These are phyloP conservation scores for Ophiocordyceps camponoti-floridani DNA, from an alignment of 2,329 filamentous ascomycete species.

Conservation along the genomic window DNA sequence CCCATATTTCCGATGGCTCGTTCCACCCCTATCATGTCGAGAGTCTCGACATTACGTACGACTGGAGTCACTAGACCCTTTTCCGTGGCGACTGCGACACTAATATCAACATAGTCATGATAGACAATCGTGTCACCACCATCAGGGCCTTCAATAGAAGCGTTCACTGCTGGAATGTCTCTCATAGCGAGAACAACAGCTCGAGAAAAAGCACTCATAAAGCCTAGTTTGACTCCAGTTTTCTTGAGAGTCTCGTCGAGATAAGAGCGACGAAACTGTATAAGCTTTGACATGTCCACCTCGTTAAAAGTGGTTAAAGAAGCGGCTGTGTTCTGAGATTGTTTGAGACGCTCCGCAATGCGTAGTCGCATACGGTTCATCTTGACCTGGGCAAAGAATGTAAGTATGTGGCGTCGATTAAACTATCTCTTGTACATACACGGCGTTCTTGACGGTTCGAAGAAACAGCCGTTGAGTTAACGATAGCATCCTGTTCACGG, in stretches of 20 bases:
- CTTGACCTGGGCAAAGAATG: conserved; percentile 52
- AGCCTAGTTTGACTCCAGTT: conserved; percentile 94
- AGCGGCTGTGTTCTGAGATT: conserved; percentile 95
- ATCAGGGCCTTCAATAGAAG: conserved; percentile 88
- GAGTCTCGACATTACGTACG: conserved; percentile 75
- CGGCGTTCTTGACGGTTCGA: conserved; percentile 76
- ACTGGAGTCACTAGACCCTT: conserved; percentile 96
- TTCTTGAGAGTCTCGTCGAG: conserved; percentile 95
- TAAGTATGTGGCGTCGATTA: not conserved
- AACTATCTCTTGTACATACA: conserved; percentile 31
- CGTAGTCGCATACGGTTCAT: conserved; percentile 99
- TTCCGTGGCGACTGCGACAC: conserved; percentile 89
- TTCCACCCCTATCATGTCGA: conserved; percentile 83
- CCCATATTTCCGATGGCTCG: conserved; percentile 82
- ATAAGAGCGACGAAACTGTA: conserved; percentile 94
- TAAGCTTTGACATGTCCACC: conserved; percentile 94
- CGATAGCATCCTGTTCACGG: not conserved
- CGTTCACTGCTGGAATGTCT: conserved; percentile 87
- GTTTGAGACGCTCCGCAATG: conserved; percentile 94
- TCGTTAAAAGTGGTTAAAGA: conserved; percentile 98
- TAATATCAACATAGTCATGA: conserved; percentile 94
- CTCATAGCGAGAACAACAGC: conserved; percentile 85
- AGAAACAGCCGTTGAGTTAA: conserved; percentile 13
- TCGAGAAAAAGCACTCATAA: conserved; percentile 95
- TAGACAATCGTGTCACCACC: conserved; percentile 97